Base-by-base conservation (phyloP, 176 grass and related monocot genomes). In the Rhynchospora pubera region DNA sequence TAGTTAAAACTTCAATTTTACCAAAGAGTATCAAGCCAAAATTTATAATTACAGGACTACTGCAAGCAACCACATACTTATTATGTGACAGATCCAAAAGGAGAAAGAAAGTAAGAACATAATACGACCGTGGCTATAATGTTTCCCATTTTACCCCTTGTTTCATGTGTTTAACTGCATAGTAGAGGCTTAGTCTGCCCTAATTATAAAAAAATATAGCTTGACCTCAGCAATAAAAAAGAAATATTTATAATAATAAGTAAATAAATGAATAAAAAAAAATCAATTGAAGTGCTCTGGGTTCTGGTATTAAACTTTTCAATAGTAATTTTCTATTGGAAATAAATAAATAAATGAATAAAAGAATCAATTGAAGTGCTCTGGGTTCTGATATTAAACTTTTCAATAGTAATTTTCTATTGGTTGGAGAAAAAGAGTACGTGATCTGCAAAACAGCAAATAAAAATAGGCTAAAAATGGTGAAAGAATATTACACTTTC, bases 401-500 rank as follows among this genome's bases (percentile, higher is more conserved):
- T 76, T 76, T 13, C 23, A 55, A 52, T 44, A 46, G 10, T 18
- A 81, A 23, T 64, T 64, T 64, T 24, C 7, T 7, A 45, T 53
- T 50, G 72, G 62, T 47, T 7, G 44, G 62, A 70, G 51, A 30
- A 69, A 69, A 39, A 26, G 58, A 21, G n/a, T 43, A 5, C 51
- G 47, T 57, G 34, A 71, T 84, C 21, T 51, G 15, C 1, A 15
- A 64, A 78, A 32, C 9, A 32, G 67, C 46, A 18, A 43, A 84
- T 7, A 45, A 73, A 43, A 83, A 85, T 34, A 69, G 47, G 16
- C 2, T 77, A 60, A 23, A 39, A 14, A 87, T 59, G 46, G 48
- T 15, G 14, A 16, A 26, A 89, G 82, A 94, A 84, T 65, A 77
- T 95, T 95, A 99, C 97, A 75, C 82, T 96, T 81, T 99, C 91